These are phyloP conservation scores for Mortierella claussenii DNA, from an alignment of 192 early-diverging fungal species.

Conservation along the genomic window DNA sequence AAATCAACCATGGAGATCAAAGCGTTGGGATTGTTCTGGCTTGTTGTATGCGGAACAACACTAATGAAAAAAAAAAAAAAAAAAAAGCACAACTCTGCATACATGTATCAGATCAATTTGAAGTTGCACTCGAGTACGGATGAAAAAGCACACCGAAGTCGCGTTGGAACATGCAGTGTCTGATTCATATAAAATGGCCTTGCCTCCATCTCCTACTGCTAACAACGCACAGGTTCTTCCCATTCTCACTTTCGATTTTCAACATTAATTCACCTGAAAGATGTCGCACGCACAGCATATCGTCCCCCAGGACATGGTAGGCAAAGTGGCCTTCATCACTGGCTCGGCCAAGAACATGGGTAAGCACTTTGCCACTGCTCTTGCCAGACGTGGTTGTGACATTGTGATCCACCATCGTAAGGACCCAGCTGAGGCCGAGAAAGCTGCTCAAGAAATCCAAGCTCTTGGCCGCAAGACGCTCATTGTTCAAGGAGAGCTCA, in stretches of 20 bases:
- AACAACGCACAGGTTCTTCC: neutral
- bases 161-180: no score
- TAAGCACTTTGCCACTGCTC: conserved; percentile 31
- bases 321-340: conserved; percentile 58
- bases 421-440: conserved; percentile 29
- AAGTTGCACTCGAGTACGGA: no score
- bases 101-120: no score
- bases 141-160: no score
- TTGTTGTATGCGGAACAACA: no score
- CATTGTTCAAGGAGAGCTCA: conserved; percentile 48
- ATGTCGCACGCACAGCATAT: neutral
- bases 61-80: conserved; percentile 4
- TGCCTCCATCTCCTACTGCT: no score
- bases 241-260: neutral
- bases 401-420: conserved; percentile 55
- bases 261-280: neutral
- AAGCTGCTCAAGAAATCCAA: conserved; percentile 28
- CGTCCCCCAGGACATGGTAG: conserved; percentile 26
- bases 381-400: conserved; percentile 44
- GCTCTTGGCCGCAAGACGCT: conserved; percentile 37
- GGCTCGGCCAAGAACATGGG: conserved; percentile 55
- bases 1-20: no score
- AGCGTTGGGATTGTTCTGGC: no score
- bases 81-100: no score
- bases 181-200: no score